Evolutionary conservation across 345 rosid species (phyloP).

Genomic region (Eucalyptus dawsonii): DNA sequence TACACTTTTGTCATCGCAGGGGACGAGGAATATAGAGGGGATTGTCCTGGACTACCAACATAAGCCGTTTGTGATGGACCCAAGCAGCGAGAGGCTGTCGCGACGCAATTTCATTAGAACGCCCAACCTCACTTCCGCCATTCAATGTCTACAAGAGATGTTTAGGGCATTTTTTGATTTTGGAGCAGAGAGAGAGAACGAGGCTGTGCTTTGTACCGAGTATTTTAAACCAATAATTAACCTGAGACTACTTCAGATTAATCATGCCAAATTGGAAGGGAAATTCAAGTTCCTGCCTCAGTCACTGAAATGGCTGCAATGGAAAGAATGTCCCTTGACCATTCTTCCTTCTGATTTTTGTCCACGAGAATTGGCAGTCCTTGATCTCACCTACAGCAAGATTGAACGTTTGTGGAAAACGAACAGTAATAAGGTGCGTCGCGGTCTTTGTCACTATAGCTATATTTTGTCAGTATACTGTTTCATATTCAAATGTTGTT

Average conservation of each 20-base stretch:
- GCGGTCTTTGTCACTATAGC: neutral
- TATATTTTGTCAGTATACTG: neutral
- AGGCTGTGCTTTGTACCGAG: slow-evolving; percentile 4
- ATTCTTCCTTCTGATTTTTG: slow-evolving; percentile 29
- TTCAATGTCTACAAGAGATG: slow-evolving; percentile 2
- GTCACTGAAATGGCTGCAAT: slow-evolving; percentile 54
- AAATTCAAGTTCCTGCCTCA: slow-evolving; percentile 33
- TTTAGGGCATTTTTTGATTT: neutral
- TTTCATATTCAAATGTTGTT: neutral
- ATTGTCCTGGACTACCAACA: slow-evolving; percentile 23
- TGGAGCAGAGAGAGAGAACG: slow-evolving; percentile 2
- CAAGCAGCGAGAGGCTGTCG: neutral
- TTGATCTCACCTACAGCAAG: slow-evolving; percentile 57
- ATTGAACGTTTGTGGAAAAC: slow-evolving; percentile 26
- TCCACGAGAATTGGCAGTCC: slow-evolving; percentile 36
- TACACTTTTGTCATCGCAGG: slow-evolving; percentile 4
- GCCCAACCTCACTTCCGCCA: neutral
- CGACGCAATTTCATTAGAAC: neutral
- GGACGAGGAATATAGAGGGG: slow-evolving; percentile 27
- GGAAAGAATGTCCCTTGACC: slow-evolving; percentile 46
- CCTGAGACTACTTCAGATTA: slow-evolving; percentile 57
- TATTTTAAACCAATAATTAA: slow-evolving; percentile 29
- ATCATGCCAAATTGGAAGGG: slow-evolving; percentile 39
- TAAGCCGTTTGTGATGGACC: neutral
- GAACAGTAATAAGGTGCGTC: slow-evolving; percentile 6